A percentile compares a stretch with the other conserved stretches of the same genome.
These are phyloP conservation scores for Neobulgaria alba DNA, from an alignment of 2,329 filamentous ascomycete species.

Conservation along the genomic window DNA sequence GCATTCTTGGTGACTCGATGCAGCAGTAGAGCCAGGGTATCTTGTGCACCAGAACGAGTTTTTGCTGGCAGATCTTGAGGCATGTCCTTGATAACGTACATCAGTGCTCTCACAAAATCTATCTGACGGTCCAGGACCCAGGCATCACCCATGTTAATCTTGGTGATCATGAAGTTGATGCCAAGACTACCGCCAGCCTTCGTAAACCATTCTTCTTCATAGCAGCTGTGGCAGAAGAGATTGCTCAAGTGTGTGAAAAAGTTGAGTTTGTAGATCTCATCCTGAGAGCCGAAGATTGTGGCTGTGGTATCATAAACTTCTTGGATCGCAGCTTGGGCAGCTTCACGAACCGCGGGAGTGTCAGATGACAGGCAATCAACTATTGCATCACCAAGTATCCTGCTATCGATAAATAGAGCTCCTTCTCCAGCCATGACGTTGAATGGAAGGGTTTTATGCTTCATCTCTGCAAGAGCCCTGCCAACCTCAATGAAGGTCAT, in stretches of 20 bases:
- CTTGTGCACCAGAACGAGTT: constrained; percentile 74
- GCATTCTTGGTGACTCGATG: constrained; percentile 69
- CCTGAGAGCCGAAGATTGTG: constrained; percentile 69
- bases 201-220: constrained; percentile 97
- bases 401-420: constrained; percentile 76
- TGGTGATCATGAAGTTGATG: constrained; percentile 79
- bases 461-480: constrained; percentile 69
- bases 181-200: constrained; percentile 89
- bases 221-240: constrained; percentile 87
- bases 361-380: constrained; percentile 87
- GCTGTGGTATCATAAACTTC: constrained; percentile 69
- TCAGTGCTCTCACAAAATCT: constrained; percentile 82
- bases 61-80: constrained; percentile 87
- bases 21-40: constrained; percentile 73
- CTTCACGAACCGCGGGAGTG: constrained; percentile 67
- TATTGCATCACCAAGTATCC: constrained; percentile 79
- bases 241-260: constrained; percentile 80
- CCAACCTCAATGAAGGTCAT: constrained; percentile 88
- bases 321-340: constrained; percentile 69
- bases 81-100: constrained; percentile 98
- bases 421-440: constrained; percentile 79
- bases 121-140: constrained; percentile 80
- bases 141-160: constrained; percentile 71
- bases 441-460: constrained; percentile 70
- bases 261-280: constrained; percentile 63